Evolutionary conservation across 176 grass and related monocot species (phyloP).

Genomic region (Oryza officinalis): DNA sequence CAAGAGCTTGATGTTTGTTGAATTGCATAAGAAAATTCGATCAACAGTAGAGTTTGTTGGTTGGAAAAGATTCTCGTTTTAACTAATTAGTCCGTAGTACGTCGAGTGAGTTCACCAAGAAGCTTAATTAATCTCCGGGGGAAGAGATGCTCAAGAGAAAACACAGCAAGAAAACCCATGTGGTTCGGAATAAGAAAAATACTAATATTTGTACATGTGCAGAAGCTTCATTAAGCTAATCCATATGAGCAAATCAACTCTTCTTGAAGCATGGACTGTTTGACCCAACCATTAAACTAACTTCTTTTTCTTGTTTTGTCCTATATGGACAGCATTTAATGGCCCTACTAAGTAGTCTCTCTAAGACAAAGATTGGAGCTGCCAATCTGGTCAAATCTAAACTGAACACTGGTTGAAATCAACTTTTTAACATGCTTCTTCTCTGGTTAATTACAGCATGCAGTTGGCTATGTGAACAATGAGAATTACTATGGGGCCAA

Average conservation of each 20-base stretch:
- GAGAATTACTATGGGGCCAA: conserved; percentile 81
- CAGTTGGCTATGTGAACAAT: conserved; percentile 71
- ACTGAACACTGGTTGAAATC: background rate
- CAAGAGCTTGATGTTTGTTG: background rate
- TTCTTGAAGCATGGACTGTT: conserved; percentile 34
- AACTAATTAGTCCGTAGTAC: conserved; percentile 10
- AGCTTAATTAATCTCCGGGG: conserved; percentile 38
- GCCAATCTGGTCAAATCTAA: conserved; percentile 23
- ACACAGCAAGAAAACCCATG: conserved; percentile 29
- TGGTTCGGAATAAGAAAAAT: conserved; percentile 42
- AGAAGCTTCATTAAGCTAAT: conserved; percentile 62
- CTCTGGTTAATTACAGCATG: conserved; percentile 61
- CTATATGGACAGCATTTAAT: conserved; percentile 7
- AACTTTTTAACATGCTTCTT: conserved; percentile 11
- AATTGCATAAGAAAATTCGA: background rate
- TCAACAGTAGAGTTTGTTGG: background rate
- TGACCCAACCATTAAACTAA: background rate
- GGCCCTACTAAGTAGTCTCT: background rate
- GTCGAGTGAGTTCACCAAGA: conserved; percentile 25
- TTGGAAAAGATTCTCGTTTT: background rate
- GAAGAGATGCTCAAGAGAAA: conserved; percentile 34
- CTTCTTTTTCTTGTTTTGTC: background rate
- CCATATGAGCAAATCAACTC: conserved; percentile 29
- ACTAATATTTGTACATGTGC: conserved; percentile 36
- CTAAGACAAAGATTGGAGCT: conserved; percentile 3